A percentile compares a stretch with the other conserved stretches of the same genome.
Evolutionary conservation across 2,329 filamentous ascomycete species (phyloP).

Genomic region (Pseudogymnoascus sp.): DNA sequence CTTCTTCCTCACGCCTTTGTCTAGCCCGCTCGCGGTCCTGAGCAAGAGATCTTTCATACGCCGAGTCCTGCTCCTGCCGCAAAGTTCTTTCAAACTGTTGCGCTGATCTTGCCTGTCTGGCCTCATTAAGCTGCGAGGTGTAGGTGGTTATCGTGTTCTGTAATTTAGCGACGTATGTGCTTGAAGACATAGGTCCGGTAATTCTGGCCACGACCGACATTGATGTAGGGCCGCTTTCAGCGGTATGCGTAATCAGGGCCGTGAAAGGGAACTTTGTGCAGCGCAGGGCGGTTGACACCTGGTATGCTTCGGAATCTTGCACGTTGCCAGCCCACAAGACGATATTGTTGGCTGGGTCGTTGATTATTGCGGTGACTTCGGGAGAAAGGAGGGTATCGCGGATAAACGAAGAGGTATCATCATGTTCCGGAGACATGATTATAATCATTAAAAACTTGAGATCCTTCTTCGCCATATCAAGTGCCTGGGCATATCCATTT

Average conservation of each 20-base stretch:
- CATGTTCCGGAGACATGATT: constrained; percentile 85
- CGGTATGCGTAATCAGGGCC: constrained; percentile 78
- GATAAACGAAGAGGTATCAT: constrained; percentile 78
- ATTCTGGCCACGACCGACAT: constrained; percentile 87
- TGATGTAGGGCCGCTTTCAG: constrained; percentile 70
- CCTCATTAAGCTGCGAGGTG: constrained; percentile 63
- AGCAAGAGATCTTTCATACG: constrained; percentile 86
- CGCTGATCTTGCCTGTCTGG: constrained; percentile 68
- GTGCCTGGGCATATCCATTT: constrained; percentile 82
- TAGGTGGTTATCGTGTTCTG: constrained; percentile 67
- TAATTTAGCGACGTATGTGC: constrained; percentile 69
- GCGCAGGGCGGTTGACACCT: constrained; percentile 77
- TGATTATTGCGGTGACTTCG: constrained; percentile 67
- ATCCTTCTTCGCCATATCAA: constrained; percentile 83
- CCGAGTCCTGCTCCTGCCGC: constrained; percentile 81
- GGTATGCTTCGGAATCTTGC: constrained; percentile 87
- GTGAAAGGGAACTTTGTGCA: constrained; percentile 92
- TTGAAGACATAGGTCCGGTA: constrained; percentile 60
- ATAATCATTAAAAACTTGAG: constrained; percentile 87
- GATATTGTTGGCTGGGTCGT: constrained; percentile 67
- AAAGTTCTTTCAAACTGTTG: constrained; percentile 75
- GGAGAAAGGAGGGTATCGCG: constrained; percentile 71
- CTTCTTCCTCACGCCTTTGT: constrained; percentile 67
- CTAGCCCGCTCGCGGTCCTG: constrained; percentile 78
- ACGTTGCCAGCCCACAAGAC: constrained; percentile 91